Evolutionary conservation across 257 asterid species (phyloP).

Genomic region (Coffea eugenioides): DNA sequence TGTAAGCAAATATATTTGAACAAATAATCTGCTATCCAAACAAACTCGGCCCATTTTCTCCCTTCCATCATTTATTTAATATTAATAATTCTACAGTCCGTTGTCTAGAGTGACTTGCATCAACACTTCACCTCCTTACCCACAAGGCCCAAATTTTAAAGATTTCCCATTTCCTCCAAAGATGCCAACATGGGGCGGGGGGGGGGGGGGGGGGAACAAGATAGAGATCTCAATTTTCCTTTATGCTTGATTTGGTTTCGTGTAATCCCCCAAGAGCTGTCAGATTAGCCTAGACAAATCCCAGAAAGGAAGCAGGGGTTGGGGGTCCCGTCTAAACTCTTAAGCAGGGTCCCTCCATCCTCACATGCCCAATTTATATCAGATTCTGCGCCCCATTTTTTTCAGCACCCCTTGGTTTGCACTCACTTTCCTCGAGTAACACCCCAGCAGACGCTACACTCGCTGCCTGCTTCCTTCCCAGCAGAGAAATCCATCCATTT

Average conservation of each 20-base stretch:
- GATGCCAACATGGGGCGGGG: constrained; percentile 6
- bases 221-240: constrained; percentile 6
- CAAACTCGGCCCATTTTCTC: neutral
- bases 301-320: neutral
- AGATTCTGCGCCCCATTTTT: constrained; percentile 24
- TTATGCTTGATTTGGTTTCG: neutral
- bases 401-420: neutral
- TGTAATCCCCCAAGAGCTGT: constrained; percentile 8
- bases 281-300: constrained; percentile 1
- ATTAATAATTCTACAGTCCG: neutral
- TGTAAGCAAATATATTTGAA: no score
- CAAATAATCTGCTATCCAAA: no score
- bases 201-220: constrained; percentile 14
- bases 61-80: neutral
- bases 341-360: constrained; percentile 16
- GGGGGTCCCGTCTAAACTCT: no score
- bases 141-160: neutral
- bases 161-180: neutral
- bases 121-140: neutral
- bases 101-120: neutral
- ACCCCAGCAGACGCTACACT: neutral
- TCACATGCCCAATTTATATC: constrained; percentile 42
- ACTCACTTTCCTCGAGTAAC: constrained; percentile 6
- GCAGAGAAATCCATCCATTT: neutral
- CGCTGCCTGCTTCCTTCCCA: neutral